phyloP scores from a whole-genome alignment of 2,329 filamentous ascomycete species.

The Pestalotiopsis sp. region DNA sequence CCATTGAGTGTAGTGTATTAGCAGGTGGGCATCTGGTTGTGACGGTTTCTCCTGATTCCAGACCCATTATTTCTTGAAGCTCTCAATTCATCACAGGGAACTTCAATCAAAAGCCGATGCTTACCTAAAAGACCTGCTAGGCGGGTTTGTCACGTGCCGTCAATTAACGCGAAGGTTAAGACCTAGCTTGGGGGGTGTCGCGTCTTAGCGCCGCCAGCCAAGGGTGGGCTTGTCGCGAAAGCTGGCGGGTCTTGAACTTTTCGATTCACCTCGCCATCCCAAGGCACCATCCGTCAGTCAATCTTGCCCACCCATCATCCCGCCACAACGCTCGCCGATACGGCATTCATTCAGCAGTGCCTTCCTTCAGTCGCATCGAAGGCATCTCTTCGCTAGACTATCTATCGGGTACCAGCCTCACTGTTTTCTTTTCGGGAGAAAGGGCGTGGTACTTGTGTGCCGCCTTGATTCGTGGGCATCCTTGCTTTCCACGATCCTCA shows the following conservation, averaged over 20 bases:
- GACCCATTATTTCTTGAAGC: background rate
- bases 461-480: background rate
- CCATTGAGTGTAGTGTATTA: background rate
- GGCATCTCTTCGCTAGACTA: background rate
- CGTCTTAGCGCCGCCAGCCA: background rate
- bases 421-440: background rate
- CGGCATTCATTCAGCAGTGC: background rate
- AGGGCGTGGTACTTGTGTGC: background rate
- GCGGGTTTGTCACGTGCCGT: slow-evolving; percentile 8
- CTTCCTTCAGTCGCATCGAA: background rate
- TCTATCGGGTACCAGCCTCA: background rate
- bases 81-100: background rate
- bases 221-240: background rate
- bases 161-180: slow-evolving; percentile 13
- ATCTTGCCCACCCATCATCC: background rate
- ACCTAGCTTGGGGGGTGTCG: slow-evolving; percentile 1
- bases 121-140: background rate
- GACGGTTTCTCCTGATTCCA: background rate
- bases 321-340: background rate
- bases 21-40: background rate
- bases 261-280: background rate
- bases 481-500: background rate
- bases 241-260: slow-evolving; percentile 1
- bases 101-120: background rate
- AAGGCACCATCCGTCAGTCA: background rate